A percentile compares a stretch with the other conserved stretches of the same genome.
Evolutionary conservation across 495 filamentous ascomycete genomes (phyloP).

Genomic region (Neurospora sp.): DNA sequence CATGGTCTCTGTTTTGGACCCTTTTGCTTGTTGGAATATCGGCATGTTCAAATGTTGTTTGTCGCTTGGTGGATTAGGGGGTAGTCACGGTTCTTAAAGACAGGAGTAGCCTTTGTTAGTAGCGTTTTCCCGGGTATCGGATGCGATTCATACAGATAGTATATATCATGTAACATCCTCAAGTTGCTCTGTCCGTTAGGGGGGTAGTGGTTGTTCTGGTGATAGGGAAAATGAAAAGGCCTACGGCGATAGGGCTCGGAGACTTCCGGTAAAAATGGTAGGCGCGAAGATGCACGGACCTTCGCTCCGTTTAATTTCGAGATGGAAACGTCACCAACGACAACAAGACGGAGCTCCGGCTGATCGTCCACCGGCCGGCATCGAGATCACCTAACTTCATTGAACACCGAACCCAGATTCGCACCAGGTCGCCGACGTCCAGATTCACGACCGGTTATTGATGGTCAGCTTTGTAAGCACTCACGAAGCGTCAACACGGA

Average conservation of each 20-base stretch:
- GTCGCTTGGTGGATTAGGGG: not conserved
- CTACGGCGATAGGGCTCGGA: not conserved
- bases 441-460: not conserved
- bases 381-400: not conserved
- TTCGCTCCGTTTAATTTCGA: not conserved
- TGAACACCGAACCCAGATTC: not conserved
- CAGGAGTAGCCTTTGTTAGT: not conserved
- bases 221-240: not conserved
- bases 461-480: not conserved
- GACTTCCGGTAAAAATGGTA: not conserved
- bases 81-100: not conserved
- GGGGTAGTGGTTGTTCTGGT: not conserved
- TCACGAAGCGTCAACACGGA: not conserved
- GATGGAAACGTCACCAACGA: not conserved
- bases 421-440: not conserved
- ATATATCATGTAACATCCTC: not conserved
- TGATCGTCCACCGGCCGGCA: not conserved
- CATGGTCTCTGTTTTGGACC: not conserved
- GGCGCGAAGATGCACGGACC: not conserved
- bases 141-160: not conserved
- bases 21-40: not conserved
- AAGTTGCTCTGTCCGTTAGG: not conserved
- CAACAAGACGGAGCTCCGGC: not conserved
- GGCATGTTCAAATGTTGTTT: not conserved
- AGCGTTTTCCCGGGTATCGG: not conserved